phyloP scores from a whole-genome alignment of 2,329 filamentous ascomycete genomes.

The Fusarium hainanense region DNA sequence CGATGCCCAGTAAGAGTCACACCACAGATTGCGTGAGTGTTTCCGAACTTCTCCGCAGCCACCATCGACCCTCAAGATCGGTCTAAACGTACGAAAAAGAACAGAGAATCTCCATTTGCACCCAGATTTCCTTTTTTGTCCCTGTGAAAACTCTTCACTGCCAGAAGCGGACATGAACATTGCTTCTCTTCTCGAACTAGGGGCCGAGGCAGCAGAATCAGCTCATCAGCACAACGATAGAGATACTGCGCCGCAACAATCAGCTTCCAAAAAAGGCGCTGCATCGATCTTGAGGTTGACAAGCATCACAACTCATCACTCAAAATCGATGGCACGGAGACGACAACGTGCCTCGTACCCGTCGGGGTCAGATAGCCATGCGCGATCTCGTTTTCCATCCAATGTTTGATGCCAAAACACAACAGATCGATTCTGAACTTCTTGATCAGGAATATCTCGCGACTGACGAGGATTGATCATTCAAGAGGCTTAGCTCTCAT shows the following conservation, averaged over 20 bases:
- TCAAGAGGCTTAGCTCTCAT: constrained; percentile 7
- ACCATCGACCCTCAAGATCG: neutral
- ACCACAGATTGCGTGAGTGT: constrained; percentile 33
- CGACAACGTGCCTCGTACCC: constrained; percentile 13
- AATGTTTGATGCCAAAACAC: neutral
- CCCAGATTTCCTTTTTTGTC: constrained; percentile 2
- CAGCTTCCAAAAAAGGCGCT: constrained; percentile 19
- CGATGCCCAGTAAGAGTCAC: constrained; percentile 28
- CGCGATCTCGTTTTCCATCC: neutral
- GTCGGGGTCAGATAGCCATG: neutral
- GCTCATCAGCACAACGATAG: constrained; percentile 22
- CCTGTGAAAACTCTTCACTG: neutral
- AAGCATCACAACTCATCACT: constrained; percentile 3
- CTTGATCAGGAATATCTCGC: constrained; percentile 7
- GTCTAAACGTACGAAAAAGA: neutral
- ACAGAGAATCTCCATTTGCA: neutral
- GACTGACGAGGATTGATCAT: constrained; percentile 8
- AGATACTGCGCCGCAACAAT: neutral
- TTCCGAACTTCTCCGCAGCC: constrained; percentile 30
- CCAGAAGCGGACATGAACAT: constrained; percentile 13
- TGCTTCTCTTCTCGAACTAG: constrained; percentile 16
- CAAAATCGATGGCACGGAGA: constrained; percentile 10
- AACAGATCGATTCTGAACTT: constrained; percentile 6
- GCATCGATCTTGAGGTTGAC: constrained; percentile 1
- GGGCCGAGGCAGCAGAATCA: constrained; percentile 23